Evolutionary conservation across 257 asterid species (phyloP).

Genomic region (Petunia secreta): DNA sequence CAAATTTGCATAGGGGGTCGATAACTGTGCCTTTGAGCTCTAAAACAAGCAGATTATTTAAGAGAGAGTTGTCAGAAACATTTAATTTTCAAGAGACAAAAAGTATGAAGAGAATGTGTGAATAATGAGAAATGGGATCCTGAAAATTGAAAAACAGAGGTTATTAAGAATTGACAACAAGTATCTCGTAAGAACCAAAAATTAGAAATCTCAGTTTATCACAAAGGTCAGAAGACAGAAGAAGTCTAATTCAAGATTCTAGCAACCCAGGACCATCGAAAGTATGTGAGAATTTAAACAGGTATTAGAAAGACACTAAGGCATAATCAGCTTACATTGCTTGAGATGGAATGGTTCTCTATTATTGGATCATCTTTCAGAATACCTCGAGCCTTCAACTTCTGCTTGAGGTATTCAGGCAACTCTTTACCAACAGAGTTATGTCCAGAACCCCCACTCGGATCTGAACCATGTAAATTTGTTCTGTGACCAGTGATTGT

Average conservation of each 20-base stretch:
- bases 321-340: constrained; percentile 48
- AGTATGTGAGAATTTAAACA: constrained; percentile 15
- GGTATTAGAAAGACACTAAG: not conserved
- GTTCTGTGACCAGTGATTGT: constrained; percentile 43
- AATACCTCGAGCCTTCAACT: constrained; percentile 92
- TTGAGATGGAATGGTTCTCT: constrained; percentile 37
- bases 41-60: constrained; percentile 39
- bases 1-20: constrained; percentile 49
- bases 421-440: constrained; percentile 52
- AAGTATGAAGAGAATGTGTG: not conserved
- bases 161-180: not conserved
- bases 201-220: not conserved
- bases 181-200: not conserved
- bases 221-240: not conserved
- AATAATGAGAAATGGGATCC: not conserved
- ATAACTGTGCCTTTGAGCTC: constrained; percentile 55
- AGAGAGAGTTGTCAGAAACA: constrained; percentile 7
- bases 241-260: constrained; percentile 10
- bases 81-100: constrained; percentile 21
- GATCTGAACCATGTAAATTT: constrained; percentile 45
- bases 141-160: not conserved
- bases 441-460: constrained; percentile 48
- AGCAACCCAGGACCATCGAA: not conserved
- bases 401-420: constrained; percentile 92
- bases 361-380: constrained; percentile 54